Conservation (phyloP, 2,329 filamentous ascomycete species). For the Fusarium mundagurra region DNA sequence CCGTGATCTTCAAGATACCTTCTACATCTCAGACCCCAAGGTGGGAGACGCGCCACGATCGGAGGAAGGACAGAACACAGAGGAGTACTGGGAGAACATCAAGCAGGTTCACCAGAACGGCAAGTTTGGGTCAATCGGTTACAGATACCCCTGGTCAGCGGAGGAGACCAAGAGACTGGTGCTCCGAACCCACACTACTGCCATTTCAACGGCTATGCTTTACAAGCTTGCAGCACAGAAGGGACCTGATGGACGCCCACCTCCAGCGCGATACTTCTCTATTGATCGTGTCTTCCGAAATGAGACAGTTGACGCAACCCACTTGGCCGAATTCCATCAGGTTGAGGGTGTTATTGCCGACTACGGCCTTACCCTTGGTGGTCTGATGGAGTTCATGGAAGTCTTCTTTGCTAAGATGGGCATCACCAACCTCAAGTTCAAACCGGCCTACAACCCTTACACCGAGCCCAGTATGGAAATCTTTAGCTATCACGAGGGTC, state of each 20-base stretch:
- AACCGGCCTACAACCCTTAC: slow-evolving; percentile 96
- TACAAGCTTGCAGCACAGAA: slow-evolving; percentile 87
- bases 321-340: slow-evolving; percentile 98
- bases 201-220: slow-evolving; percentile 89
- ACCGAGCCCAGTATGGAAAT: slow-evolving; percentile 98
- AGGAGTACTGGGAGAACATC: slow-evolving; percentile 89
- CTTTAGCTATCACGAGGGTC: slow-evolving; percentile 90
- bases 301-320: slow-evolving; percentile 95
- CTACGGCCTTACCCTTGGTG: slow-evolving; percentile 90
- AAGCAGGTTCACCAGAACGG: slow-evolving; percentile 88
- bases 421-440: slow-evolving; percentile 85
- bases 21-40: slow-evolving; percentile 94
- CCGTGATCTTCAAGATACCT: slow-evolving; percentile 96
- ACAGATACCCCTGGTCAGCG: slow-evolving; percentile 91
- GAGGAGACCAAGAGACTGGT: slow-evolving; percentile 89
- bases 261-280: slow-evolving; percentile 91
- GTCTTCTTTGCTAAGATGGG: slow-evolving; percentile 98
- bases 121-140: slow-evolving; percentile 94
- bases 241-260: slow-evolving; percentile 72
- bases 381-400: slow-evolving; percentile 91
- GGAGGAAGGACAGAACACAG: slow-evolving; percentile 73
- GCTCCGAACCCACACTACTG: slow-evolving; percentile 94
- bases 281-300: slow-evolving; percentile 99
- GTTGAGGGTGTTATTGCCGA: slow-evolving; percentile 99
- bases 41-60: slow-evolving; percentile 74